These are phyloP conservation scores for Camellia japonica DNA, from an alignment of 148 eudicot genomes.

Conservation along the genomic window DNA sequence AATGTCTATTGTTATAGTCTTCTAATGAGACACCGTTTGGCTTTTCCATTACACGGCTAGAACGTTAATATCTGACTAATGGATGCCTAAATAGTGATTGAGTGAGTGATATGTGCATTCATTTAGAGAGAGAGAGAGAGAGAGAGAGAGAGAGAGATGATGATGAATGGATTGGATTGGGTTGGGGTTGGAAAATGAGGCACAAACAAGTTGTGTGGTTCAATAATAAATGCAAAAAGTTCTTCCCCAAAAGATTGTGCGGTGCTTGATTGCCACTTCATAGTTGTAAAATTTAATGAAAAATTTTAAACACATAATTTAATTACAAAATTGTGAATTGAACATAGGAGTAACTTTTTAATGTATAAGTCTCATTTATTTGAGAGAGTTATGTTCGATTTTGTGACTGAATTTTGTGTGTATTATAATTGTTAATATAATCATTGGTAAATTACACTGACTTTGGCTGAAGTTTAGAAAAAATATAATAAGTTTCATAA, in stretches of 20 bases:
- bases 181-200: background rate
- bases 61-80: background rate
- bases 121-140: background rate
- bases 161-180: background rate
- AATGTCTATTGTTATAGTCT: background rate
- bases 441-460: too few relatives aligned
- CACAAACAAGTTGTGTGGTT: background rate
- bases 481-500: too few relatives aligned
- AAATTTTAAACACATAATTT: too few relatives aligned
- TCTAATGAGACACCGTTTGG: slow-evolving; percentile 20
- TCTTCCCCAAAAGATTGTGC: background rate
- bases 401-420: too few relatives aligned
- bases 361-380: too few relatives aligned
- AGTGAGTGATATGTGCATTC: background rate
- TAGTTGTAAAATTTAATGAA: background rate
- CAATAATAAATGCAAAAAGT: slow-evolving; percentile 17
- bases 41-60: slow-evolving; percentile 12
- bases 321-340: too few relatives aligned
- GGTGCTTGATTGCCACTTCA: background rate
- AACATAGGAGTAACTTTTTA: too few relatives aligned
- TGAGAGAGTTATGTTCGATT: too few relatives aligned
- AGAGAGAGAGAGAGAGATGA: background rate
- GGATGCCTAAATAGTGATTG: slow-evolving; percentile 6
- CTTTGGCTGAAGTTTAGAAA: too few relatives aligned
- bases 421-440: too few relatives aligned